Base-by-base conservation (phyloP, 371 early-diverging fungal genomes). In the Nosema muscidifuracis region DNA sequence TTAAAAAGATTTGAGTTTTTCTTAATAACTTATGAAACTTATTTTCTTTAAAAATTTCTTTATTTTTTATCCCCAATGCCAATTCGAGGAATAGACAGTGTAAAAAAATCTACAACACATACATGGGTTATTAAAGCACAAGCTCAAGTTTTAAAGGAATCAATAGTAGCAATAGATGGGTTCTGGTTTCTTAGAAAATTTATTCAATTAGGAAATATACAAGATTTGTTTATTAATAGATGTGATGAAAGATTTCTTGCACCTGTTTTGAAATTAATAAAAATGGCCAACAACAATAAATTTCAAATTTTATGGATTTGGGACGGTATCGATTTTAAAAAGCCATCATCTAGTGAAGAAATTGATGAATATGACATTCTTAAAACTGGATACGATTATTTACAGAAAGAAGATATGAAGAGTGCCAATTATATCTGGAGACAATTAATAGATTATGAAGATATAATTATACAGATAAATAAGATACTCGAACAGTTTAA, bases 171-270 rank as follows among this genome's bases (percentile, higher is more conserved):
- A 43, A 73, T 82, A 16, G 82, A 82, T 66, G 82, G 80, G 0
- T 74, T 71, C 28, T 82, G 82, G 82, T 82, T 77, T 64, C 47
- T 80, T 13, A 72, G 72, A 16, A 79, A 78, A 62, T 82, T 80
- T 38, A 18, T 62, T 20, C 44, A 13, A 18, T 15, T 28, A 12
- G 10, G 51, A 0, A 53, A 65, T 12, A 56, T 33, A 18, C 34
- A 33, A 6, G 47, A 61, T 13, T 47, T 71, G 0, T 47, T 73
- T n/a, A 30, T 73, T 13, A 60, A 44, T 9, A 68, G 62, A 12
- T 57, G 36, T 10, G 56, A 66, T 12, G 51, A 51, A n/a, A 67
- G 42, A 30, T 10, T 69, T 4, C 50, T 76, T 7, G 38, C 67
- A 7, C 40, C 31, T 36, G 12, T 78, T 18, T 18, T 57, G 4